Base-by-base conservation (phyloP, 2,329 filamentous ascomycete species). In the Cyphellophora europaea region DNA sequence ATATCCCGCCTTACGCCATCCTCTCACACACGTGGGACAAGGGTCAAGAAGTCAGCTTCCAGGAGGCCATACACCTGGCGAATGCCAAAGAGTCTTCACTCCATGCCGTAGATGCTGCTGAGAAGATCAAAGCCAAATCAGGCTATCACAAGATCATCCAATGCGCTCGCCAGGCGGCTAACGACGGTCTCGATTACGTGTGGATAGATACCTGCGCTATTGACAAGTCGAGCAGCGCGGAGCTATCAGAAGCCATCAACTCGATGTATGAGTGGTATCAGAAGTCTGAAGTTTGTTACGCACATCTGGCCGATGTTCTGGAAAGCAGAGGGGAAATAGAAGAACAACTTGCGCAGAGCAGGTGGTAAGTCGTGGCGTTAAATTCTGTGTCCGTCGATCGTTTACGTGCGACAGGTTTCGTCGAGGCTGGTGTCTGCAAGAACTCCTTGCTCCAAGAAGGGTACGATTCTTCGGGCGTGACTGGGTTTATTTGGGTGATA, bases 201-300 rank as follows among this genome's bases (percentile, higher is more conserved):
- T 51, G 48, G 48, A 34, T 51, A 3, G 48, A 51, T 28, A 50
- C 45, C 14, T 51, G 48, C 28, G 49, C 47, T 35, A 51, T 51
- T 31, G 37, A 51, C 33, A 51, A 51, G 31, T 16, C 18, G 12
- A 49, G 36, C 30, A 44, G 34, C 14, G 38, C 42, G 5, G 46
- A 49, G 32, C 36, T 51, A 8, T 40, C 36, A 10, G 43, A 49
- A 23, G 34, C 44, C 5, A 48, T 48, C 38, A 48, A 44, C 32
- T 48, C 42, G 13, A 47, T 47, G 45, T 49, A 40, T 30, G 30
- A 31, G 8, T 53, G 48, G 50, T 53, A 53, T 23, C 27, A 40
- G 12, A 31, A 37, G 1, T 35, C 49, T 2, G 25, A 3, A 5
- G 30, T 27, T 12, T 33, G 36, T 23, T 34, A 30, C 17, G 33